Evolutionary conservation across 257 asterid species (phyloP).

Genomic region (Salvia rosmarinus): DNA sequence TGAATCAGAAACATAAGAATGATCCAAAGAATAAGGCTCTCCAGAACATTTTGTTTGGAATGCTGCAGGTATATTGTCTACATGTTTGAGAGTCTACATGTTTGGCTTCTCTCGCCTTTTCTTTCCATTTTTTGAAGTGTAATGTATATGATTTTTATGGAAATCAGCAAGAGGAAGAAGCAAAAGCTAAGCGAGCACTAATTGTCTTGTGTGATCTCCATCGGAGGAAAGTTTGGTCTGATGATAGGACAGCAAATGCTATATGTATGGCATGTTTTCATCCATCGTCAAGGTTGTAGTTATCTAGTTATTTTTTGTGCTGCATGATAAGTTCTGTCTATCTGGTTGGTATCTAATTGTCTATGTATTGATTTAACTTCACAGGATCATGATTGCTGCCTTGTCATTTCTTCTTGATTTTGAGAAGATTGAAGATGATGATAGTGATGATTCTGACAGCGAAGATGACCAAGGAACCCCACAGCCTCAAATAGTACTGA

Average conservation of each 20-base stretch:
- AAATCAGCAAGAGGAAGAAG: conserved; percentile 87
- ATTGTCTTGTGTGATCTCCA: conserved; percentile 75
- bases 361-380: conserved; percentile 22
- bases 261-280: conserved; percentile 90
- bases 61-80: conserved; percentile 70
- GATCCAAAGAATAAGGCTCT: conserved; percentile 76
- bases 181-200: conserved; percentile 79
- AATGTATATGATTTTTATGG: conserved; percentile 21
- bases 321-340: conserved; percentile 1
- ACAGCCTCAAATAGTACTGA: conserved; percentile 63
- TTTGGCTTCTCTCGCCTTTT: conserved; percentile 11
- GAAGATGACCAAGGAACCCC: conserved; percentile 63
- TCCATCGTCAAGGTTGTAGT: conserved; percentile 61
- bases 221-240: conserved; percentile 86
- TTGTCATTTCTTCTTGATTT: conserved; percentile 87
- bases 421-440: conserved; percentile 80
- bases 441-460: conserved; percentile 70
- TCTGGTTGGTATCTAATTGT: conserved; percentile 14
- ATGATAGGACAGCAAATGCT: conserved; percentile 92
- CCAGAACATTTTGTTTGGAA: conserved; percentile 68
- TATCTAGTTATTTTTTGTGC: not conserved
- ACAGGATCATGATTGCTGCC: conserved; percentile 93
- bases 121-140: conserved; percentile 11
- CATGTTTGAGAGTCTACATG: not conserved
- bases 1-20: conserved; percentile 93